A percentile compares a stretch with the other conserved stretches of the same genome.
phyloP scores from a whole-genome alignment of 169 alveolate genomes.

The Cyclospora cayetanensis region DNA sequence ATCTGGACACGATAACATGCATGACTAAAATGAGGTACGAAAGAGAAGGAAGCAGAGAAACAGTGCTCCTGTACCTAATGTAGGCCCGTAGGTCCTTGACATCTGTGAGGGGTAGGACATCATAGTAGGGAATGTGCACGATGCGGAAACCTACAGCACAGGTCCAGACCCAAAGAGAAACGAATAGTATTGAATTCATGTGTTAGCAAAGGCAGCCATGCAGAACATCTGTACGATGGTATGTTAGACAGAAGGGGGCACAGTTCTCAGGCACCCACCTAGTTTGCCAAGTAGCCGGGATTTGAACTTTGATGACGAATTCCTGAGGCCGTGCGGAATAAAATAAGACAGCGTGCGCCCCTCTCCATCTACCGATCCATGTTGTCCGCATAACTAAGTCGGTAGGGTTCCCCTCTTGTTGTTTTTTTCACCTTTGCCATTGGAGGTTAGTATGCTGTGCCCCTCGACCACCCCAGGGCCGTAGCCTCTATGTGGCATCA shows the following conservation, averaged over 20 bases:
- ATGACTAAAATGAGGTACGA: too few relatives aligned
- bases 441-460: too few relatives aligned
- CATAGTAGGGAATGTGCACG: slow-evolving; percentile 68
- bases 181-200: not conserved
- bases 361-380: not conserved
- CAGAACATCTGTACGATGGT: not conserved
- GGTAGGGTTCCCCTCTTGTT: not conserved
- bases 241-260: not conserved
- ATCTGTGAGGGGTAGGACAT: slow-evolving; percentile 19
- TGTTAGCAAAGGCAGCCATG: not conserved
- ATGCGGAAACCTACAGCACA: slow-evolving; percentile 59
- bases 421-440: not conserved
- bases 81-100: slow-evolving; percentile 12
- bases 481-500: not conserved
- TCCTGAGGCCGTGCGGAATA: slow-evolving; percentile 15
- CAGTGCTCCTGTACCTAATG: not conserved
- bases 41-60: not conserved
- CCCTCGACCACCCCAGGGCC: too few relatives aligned
- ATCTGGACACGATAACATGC: too few relatives aligned
- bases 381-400: not conserved
- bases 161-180: not conserved
- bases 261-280: slow-evolving; percentile 48
- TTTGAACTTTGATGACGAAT: slow-evolving; percentile 62
- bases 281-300: slow-evolving; percentile 48
- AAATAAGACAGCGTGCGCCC: not conserved